These are phyloP conservation scores for Nicotiana undulata DNA, from an alignment of 257 asterid species.

Conservation along the genomic window DNA sequence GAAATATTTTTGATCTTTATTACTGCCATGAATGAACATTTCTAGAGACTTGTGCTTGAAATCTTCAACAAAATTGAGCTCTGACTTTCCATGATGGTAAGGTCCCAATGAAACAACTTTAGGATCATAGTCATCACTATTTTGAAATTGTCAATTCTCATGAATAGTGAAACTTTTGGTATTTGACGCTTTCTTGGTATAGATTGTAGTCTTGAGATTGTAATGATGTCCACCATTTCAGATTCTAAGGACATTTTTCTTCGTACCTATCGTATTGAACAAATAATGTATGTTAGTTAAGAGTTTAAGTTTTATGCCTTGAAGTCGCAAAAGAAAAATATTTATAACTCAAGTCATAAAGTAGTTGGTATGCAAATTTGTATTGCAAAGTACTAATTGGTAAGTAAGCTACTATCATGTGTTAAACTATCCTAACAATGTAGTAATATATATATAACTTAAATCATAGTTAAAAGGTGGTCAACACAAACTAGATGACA, in stretches of 20 bases:
- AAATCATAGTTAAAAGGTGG: background rate
- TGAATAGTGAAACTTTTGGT: conserved; percentile 12
- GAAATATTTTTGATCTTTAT: background rate
- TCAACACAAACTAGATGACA: background rate
- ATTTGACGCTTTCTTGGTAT: background rate
- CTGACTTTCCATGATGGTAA: conserved; percentile 19
- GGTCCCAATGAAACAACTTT: conserved; percentile 25
- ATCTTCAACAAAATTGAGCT: conserved; percentile 16
- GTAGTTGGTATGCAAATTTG: background rate
- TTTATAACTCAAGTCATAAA: background rate
- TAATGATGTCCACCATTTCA: background rate
- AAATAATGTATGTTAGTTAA: background rate
- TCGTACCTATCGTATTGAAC: background rate
- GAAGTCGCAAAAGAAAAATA: too few relatives aligned
- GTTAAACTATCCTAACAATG: background rate
- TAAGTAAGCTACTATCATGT: background rate
- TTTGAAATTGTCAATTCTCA: background rate
- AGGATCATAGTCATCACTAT: conserved; percentile 10
- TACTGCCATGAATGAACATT: conserved; percentile 5
- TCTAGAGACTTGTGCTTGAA: conserved; percentile 14
- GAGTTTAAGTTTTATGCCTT: background rate
- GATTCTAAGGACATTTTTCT: background rate
- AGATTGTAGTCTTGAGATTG: background rate
- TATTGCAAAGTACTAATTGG: background rate
- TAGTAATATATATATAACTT: too few relatives aligned